Evolutionary conservation across 345 rosid species (phyloP), one percentile per base, ranked within the genome.

Genomic region (Citrus unshiu): DNA sequence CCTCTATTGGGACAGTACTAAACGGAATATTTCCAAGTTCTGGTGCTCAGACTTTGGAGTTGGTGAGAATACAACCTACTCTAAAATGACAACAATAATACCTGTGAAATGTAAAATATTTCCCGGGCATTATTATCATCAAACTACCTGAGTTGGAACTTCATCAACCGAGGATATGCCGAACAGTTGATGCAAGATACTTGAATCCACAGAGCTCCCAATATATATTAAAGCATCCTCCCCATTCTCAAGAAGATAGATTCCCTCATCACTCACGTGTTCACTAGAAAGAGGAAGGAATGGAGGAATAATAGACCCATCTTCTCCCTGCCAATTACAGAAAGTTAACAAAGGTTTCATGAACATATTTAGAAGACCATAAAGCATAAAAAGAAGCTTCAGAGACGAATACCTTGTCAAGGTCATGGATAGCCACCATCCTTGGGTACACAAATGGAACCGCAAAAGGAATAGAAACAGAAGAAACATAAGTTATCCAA

Each of bases 201-300:
- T 87, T 68, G 98, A 78, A 76, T 89, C 83, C 35, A 90, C 97
- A 0, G 90, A 86, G 81, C 74, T 88, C 68, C 99, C 97, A n/a
- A 91, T 74, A 84, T 93, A 96, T 80, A 94, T 89, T 79, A 92
- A 84, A 77, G 91, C 92, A 85, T 96, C 98, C 37, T 89, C 93
- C 68, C 99, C 98, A 51, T 93, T 94, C 86, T 96, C 99, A 74
- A 96, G 95, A 82, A 96, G 91, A 89, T 91, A 96, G 22, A 94
- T 88, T 83, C 98, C 99, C 51, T 87, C 93, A 68, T 91, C 94
- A 14, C 87, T 89, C 73, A 96, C 84, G 35, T 92, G 85, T 78
- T 96, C 99, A 68, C 98, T 96, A 67, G 93, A 84, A 77, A 96
- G 98, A 40, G 98, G 98, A 79, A 96, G 87, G 71, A 86, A 73